Base-by-base conservation (phyloP, 179 eudicot genomes). In the Amaranthus tricolor region DNA sequence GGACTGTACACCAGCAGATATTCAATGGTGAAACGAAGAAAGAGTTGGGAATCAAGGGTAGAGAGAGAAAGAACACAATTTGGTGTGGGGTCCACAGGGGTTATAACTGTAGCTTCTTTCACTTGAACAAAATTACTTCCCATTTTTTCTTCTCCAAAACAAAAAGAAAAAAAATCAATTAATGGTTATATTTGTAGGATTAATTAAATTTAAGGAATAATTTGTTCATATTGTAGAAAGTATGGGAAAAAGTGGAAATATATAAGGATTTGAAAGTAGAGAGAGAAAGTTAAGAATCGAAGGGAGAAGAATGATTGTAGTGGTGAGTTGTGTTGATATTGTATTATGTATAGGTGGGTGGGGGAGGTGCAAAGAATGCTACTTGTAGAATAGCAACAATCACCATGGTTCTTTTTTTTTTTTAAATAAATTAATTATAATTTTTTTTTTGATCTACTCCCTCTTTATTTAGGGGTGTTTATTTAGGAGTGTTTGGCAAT, bases 41-140 rank as follows among this genome's bases (percentile, higher is more conserved):
- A 90, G 58, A 85, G 88, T 63, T 90, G 96, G n/a, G 97, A 90
- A 49, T 92, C 97, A 59, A 92, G 79, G 20, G 97, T 76, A 8
- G 97, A 92, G 64, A 92, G 90, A 0, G 85, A 48, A 74, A 92
- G 97, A 4, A 76, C 65, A 9, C 79, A 79, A 11, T 63, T 48
- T 0, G 91, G 93, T 6, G 91, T 90, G 51, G 87, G 83, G 3
- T 82, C 81, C 2, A 88, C 79, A 47, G 96, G 93, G 43, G 87
- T 66, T 72, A 90, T 68, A 31, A 89, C 62, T 4, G 75, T 76
- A 16, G 86, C 88, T 81, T 79, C 80, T 66, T 82, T 85, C 13
- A 89, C 84, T 77, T 81, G 80, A 12, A 85, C 78, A 60, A 78
- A 62, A 57, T 62, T 84, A 17, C 7, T 61, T 40, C n/a, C 80